phyloP scores from a whole-genome alignment of 129 eudicot genomes.

The Tanacetum coccineum region DNA sequence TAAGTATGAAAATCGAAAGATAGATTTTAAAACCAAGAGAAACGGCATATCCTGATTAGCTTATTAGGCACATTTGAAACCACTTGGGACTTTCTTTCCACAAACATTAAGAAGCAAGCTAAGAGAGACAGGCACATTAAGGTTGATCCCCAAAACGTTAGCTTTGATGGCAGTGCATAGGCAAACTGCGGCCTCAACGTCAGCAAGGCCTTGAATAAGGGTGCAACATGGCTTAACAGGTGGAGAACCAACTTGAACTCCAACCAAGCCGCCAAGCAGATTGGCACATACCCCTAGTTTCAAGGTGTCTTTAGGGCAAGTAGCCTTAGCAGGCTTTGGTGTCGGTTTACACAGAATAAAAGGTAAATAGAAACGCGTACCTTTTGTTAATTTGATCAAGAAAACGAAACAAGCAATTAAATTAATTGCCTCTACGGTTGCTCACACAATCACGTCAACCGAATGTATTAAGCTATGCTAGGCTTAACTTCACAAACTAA shows the following conservation, averaged over 20 bases:
- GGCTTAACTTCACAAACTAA: too few relatives aligned
- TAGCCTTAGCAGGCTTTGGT: constrained; percentile 3
- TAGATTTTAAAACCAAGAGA: neutral
- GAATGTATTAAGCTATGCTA: too few relatives aligned
- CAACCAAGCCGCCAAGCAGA: constrained; percentile 29
- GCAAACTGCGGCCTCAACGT: constrained; percentile 55
- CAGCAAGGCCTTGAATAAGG: constrained; percentile 43
- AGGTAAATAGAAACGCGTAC: too few relatives aligned
- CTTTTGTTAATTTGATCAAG: too few relatives aligned
- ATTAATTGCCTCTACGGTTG: too few relatives aligned
- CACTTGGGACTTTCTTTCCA: too few relatives aligned
- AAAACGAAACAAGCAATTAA: too few relatives aligned
- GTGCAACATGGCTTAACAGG: constrained; percentile 47
- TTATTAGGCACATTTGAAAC: too few relatives aligned
- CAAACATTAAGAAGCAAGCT: too few relatives aligned
- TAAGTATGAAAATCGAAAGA: neutral
- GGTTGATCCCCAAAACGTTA: constrained; percentile 46
- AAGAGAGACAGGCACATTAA: constrained; percentile 44
- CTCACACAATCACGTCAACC: too few relatives aligned
- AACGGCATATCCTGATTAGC: neutral
- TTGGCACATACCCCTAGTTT: constrained; percentile 38
- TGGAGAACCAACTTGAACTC: constrained; percentile 27
- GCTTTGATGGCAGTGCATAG: constrained; percentile 64
- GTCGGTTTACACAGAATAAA: too few relatives aligned
- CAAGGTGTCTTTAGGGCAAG: constrained; percentile 37